phyloP scores from a whole-genome alignment of 2,329 filamentous ascomycete genomes.

The Nannizzia gypsea region DNA sequence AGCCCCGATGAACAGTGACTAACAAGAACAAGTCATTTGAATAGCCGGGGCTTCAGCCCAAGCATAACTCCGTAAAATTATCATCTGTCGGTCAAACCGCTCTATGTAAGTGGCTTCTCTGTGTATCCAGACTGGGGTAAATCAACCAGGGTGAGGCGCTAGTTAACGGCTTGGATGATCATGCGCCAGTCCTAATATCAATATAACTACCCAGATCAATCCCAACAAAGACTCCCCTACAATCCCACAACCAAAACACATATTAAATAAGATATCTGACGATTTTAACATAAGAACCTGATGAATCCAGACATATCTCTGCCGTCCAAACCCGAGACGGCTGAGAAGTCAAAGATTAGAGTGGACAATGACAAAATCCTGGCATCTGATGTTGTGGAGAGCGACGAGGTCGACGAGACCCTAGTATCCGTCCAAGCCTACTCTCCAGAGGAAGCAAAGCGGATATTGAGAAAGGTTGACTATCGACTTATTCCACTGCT shows the following conservation, averaged over 20 bases:
- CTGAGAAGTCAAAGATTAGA: background rate
- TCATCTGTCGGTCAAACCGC: no score
- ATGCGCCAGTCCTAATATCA: no score
- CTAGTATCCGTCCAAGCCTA: conserved; percentile 9
- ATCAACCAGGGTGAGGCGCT: no score
- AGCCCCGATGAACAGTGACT: no score
- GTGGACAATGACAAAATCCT: background rate
- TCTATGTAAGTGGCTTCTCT: no score
- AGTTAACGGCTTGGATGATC: no score
- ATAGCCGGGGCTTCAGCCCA: no score
- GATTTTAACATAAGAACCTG: background rate
- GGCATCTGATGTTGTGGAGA: conserved; percentile 6
- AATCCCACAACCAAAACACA: background rate
- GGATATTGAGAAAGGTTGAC: conserved; percentile 31
- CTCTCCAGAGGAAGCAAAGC: conserved; percentile 10
- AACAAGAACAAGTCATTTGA: no score
- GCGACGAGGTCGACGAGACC: conserved; percentile 7
- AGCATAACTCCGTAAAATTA: no score
- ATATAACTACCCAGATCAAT: no score
- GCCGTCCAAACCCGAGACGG: background rate
- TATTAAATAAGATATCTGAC: background rate
- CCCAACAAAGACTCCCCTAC: no score
- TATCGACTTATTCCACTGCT: conserved; percentile 31
- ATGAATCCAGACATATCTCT: conserved; percentile 2
- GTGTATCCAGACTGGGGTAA: no score